Conservation (phyloP, 306 rosid genomes). For the Quercus rubra region DNA sequence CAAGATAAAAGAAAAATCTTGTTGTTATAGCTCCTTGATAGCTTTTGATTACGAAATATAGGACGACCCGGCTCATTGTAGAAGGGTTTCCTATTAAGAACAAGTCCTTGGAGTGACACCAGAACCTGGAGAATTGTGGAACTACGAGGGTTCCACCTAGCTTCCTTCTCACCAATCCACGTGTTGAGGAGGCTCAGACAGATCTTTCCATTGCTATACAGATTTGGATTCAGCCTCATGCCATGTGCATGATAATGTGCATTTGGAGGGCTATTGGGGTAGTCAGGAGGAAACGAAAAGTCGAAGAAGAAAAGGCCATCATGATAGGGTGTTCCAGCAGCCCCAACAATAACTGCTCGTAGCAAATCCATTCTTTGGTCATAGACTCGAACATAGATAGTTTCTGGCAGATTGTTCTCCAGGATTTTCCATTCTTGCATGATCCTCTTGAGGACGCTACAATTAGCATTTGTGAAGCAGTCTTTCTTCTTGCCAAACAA, state of each 20-base stretch:
- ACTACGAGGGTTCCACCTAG: not conserved
- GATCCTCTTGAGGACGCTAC: not conserved
- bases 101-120: not conserved
- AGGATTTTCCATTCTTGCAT: not conserved
- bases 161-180: not conserved
- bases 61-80: not conserved
- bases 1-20: not conserved
- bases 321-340: constrained; percentile 4
- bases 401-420: not conserved
- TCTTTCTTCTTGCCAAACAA: not conserved
- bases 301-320: constrained; percentile 8
- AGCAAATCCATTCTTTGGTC: not conserved
- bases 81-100: not conserved
- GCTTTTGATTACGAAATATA: not conserved
- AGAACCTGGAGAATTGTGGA: constrained; percentile 5
- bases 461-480: not conserved
- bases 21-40: not conserved
- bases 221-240: not conserved
- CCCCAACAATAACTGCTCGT: not conserved
- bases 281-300: not conserved
- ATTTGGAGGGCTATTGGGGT: not conserved
- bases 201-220: not conserved
- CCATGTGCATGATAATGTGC: not conserved
- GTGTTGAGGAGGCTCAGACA: constrained; percentile 6
- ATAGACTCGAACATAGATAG: not conserved